Conservation (phyloP, 106 monocot genomes). For the Amphibolis antarctica region DNA sequence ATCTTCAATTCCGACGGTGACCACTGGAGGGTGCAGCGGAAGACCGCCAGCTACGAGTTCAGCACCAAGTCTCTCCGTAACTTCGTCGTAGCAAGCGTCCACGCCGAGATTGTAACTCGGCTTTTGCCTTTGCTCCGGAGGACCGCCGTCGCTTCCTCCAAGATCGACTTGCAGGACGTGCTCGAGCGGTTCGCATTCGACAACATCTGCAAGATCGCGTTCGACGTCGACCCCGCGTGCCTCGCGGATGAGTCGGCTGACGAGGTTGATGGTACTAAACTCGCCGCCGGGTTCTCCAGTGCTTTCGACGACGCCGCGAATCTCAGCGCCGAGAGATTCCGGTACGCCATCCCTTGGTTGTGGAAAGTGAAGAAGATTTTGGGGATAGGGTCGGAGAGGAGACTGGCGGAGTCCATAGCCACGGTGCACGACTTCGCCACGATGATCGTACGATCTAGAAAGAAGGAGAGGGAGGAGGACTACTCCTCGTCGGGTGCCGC, state of each 20-base stretch:
- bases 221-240: constrained; percentile 19
- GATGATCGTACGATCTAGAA: constrained; percentile 13
- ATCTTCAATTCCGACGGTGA: constrained; percentile 22
- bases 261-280: not conserved
- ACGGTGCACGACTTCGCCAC: constrained; percentile 13
- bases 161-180: constrained; percentile 16
- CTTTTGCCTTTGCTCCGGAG: not conserved
- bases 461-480: not conserved
- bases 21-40: constrained; percentile 7
- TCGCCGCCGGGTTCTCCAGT: constrained; percentile 8
- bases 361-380: constrained; percentile 23
- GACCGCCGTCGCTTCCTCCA: not conserved
- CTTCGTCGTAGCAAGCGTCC: constrained; percentile 8
- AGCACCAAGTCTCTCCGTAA: constrained; percentile 8
- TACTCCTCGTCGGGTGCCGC: not conserved
- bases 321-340: constrained; percentile 21
- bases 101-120: not conserved
- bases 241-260: constrained; percentile 10
- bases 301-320: constrained; percentile 31
- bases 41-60: constrained; percentile 20
- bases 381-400: constrained; percentile 14
- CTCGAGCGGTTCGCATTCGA: constrained; percentile 25
- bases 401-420: constrained; percentile 5
- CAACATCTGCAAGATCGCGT: constrained; percentile 25
- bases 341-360: constrained; percentile 17